Conservation (phyloP, 1,284 basidiomycete genomes). For the Nidula niveotomentosa region DNA sequence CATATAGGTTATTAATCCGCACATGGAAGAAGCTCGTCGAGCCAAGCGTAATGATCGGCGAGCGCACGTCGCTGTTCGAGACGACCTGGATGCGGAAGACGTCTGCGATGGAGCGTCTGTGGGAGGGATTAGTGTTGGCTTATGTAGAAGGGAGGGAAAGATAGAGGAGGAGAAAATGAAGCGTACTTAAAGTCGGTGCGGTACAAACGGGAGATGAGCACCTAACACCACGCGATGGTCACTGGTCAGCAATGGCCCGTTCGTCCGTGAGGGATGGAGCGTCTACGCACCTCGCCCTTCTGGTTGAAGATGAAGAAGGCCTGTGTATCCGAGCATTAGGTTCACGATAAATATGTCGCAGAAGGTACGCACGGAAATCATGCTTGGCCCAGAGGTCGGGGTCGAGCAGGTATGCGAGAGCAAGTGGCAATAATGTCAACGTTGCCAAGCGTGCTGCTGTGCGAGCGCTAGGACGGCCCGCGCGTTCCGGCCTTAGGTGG, state of each 20-base stretch:
- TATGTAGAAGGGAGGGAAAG: too few species aligned
- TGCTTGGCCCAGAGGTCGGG: too few species aligned
- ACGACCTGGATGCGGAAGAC: conserved; percentile 98
- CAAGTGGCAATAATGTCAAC: too few species aligned
- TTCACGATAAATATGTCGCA: too few species aligned
- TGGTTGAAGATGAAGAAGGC: conserved; percentile 99
- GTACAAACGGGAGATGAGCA: conserved; percentile 92
- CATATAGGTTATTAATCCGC: conserved; percentile 90
- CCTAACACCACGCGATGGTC: conserved; percentile 42
- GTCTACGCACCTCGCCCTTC: conserved; percentile 83
- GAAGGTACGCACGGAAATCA: too few species aligned
- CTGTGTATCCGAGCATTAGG: conserved; percentile 33
- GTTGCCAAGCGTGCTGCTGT: too few species aligned
- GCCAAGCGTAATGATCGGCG: conserved; percentile 96
- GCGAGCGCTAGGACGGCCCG: too few species aligned
- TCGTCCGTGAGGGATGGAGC: too few species aligned
- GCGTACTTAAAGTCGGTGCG: conserved; percentile 91
- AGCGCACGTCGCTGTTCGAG: conserved; percentile 94
- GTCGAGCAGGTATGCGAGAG: too few species aligned
- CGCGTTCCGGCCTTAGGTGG: too few species aligned
- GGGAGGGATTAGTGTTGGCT: background rate
- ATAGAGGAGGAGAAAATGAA: conserved; percentile 3
- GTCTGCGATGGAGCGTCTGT: conserved; percentile 94
- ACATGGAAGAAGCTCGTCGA: conserved; percentile 99
- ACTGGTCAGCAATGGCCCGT: too few species aligned